Evolutionary conservation across 805 yeast genomes (phyloP).

Genomic region (Candida manassasensis): DNA sequence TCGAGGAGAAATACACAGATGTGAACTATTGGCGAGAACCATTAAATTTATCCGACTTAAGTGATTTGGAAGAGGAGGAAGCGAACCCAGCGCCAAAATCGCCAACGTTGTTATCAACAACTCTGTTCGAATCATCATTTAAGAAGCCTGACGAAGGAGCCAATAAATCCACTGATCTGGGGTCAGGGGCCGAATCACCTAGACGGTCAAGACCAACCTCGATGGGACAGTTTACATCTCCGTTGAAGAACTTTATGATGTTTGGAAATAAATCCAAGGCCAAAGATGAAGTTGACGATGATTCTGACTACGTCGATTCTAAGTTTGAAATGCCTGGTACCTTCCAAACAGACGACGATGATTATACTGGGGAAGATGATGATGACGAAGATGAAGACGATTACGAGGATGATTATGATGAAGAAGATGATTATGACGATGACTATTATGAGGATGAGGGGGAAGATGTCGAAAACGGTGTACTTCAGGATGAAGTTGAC

Average conservation of each 20-base stretch:
- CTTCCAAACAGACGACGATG: conserved; percentile 14
- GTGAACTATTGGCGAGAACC: conserved; percentile 93
- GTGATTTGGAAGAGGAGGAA: conserved; percentile 44
- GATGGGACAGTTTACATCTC: conserved; percentile 34
- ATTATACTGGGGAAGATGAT: conserved; percentile 27
- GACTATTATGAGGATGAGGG: conserved; percentile 10
- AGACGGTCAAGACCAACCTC: conserved; percentile 29
- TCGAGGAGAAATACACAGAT: conserved; percentile 71
- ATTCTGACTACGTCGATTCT: conserved; percentile 15
- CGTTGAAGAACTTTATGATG: conserved; percentile 38
- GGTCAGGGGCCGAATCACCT: conserved; percentile 10
- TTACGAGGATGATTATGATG: conserved; percentile 12
- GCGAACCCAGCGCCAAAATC: conserved; percentile 13
- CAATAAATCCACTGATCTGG: conserved; percentile 12
- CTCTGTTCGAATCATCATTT: conserved; percentile 11
- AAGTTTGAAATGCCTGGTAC: conserved; percentile 3
- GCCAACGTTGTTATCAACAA: conserved; percentile 13
- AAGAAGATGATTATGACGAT: conserved; percentile 12
- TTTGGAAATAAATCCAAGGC: conserved; percentile 26
- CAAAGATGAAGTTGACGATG: conserved; percentile 25
- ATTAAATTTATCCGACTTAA: conserved; percentile 54
- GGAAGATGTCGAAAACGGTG: conserved; percentile 3
- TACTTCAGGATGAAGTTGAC: conserved; percentile 6
- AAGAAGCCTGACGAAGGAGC: conserved; percentile 5
- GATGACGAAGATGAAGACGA: conserved; percentile 14